A percentile compares a stretch with the other conserved stretches of the same genome.
Evolutionary conservation across 192 early-diverging fungal species (phyloP).

Genomic region (Coemansia sp.): DNA sequence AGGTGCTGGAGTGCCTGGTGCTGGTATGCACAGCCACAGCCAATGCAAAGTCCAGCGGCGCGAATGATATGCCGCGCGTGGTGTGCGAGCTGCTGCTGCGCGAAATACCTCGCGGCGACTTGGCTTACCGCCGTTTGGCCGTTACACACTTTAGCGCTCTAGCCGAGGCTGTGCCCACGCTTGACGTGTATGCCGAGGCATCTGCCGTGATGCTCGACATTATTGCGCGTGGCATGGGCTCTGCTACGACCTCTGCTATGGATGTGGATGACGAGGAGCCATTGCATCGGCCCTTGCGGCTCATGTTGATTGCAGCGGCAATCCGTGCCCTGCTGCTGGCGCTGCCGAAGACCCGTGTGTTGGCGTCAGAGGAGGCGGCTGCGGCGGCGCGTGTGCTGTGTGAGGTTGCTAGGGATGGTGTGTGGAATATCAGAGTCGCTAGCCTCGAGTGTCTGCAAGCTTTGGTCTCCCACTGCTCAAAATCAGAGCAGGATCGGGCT

Average conservation of each 20-base stretch:
- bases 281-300: constrained; percentile 39
- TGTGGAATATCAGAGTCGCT: constrained; percentile 84
- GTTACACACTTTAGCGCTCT: constrained; percentile 27
- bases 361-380: constrained; percentile 49
- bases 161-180: constrained; percentile 9
- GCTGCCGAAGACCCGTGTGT: constrained; percentile 14
- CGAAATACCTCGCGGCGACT: constrained; percentile 28
- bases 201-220: constrained; percentile 21
- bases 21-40: constrained; percentile 25
- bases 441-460: constrained; percentile 67
- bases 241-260: constrained; percentile 11
- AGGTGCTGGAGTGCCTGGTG: constrained; percentile 39
- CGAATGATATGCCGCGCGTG: not conserved
- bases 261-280: constrained; percentile 22
- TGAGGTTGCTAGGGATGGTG: constrained; percentile 60
- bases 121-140: constrained; percentile 28
- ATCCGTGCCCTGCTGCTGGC: constrained; percentile 29
- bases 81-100: constrained; percentile 33
- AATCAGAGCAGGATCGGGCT: too few relatives aligned
- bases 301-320: constrained; percentile 36
- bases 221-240: not conserved
- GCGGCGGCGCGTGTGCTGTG: constrained; percentile 54
- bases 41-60: not conserved
- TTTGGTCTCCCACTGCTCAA: constrained; percentile 50
- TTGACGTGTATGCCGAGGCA: constrained; percentile 22